Conservation (phyloP, 1,284 basidiomycete genomes). For the Ganoderma leucocontextum region DNA sequence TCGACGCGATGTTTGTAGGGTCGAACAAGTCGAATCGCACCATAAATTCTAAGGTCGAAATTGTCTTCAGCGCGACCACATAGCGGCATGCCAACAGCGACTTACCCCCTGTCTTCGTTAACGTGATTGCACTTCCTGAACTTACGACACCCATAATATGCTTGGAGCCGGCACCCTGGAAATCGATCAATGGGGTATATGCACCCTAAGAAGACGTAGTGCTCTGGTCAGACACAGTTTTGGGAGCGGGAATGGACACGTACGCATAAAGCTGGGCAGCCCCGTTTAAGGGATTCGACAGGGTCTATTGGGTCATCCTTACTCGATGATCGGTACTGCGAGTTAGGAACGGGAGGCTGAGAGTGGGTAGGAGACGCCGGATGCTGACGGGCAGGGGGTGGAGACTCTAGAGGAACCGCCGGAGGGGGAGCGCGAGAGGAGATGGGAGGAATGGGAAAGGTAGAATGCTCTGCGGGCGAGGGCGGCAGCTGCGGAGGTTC, state of each 20-base stretch:
- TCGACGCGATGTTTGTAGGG: slow-evolving; percentile 47
- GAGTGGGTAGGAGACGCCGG: not conserved
- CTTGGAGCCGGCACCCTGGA: slow-evolving; percentile 17
- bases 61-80: not conserved
- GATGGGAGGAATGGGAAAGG: not conserved
- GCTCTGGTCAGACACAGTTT: not conserved
- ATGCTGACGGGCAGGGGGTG: not conserved
- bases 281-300: slow-evolving; percentile 3
- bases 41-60: slow-evolving; percentile 9
- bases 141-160: slow-evolving; percentile 38
- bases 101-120: slow-evolving; percentile 34
- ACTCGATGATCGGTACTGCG: not conserved
- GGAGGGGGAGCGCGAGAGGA: not conserved
- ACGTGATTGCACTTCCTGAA: slow-evolving; percentile 11
- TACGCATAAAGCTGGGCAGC: slow-evolving; percentile 11
- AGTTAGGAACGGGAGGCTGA: not conserved
- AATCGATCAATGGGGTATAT: slow-evolving; percentile 29
- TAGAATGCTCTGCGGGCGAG: not conserved
- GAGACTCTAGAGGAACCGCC: not conserved
- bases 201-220: slow-evolving; percentile 15
- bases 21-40: slow-evolving; percentile 47
- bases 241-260: not conserved
- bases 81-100: not conserved
- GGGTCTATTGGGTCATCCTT: not conserved
- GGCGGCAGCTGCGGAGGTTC: not conserved